A percentile compares a stretch with the other conserved stretches of the same genome.
Conservation (phyloP, 345 rosid genomes). For the Geranium brycei region DNA sequence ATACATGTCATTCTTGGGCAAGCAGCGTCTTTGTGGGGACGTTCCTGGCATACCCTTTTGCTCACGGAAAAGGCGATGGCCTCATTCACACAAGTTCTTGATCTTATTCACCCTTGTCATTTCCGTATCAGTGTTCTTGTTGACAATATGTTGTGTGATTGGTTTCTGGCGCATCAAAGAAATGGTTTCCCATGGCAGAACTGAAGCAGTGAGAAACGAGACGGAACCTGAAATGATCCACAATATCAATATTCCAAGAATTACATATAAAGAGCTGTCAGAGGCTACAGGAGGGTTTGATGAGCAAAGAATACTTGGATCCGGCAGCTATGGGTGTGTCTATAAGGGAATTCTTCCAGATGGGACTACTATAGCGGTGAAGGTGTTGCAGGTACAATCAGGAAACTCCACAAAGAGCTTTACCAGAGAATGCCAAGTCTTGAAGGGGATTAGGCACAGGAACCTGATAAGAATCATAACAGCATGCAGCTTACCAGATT, state of each 20-base stretch:
- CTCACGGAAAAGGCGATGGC: conserved; percentile 14
- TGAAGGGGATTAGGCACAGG: conserved; percentile 45
- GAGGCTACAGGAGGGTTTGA: conserved; percentile 40
- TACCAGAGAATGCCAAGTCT: conserved; percentile 44
- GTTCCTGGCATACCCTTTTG: conserved; percentile 18
- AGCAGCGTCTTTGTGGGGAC: conserved; percentile 27
- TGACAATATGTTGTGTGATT: conserved; percentile 21
- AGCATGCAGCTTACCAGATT: conserved; percentile 43
- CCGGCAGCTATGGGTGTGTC: conserved; percentile 38
- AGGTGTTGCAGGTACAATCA: conserved; percentile 30
- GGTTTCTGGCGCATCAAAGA: conserved; percentile 14
- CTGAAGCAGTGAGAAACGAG: conserved; percentile 3
- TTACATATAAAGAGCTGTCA: conserved; percentile 35
- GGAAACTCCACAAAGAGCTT: conserved; percentile 44
- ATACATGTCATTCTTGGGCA: conserved; percentile 28
- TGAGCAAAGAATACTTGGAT: conserved; percentile 25
- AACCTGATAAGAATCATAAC: conserved; percentile 47
- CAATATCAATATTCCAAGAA: conserved; percentile 28
- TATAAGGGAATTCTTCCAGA: conserved; percentile 37
- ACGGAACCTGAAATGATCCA: conserved; percentile 17
- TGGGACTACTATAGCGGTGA: conserved; percentile 35
- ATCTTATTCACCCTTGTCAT: conserved; percentile 17
- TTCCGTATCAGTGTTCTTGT: conserved; percentile 15
- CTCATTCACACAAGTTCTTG: conserved; percentile 19
- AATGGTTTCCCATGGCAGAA: conserved; percentile 16